Conservation (phyloP, 2,329 filamentous ascomycete species). For the Colletotrichum liaoningense region DNA sequence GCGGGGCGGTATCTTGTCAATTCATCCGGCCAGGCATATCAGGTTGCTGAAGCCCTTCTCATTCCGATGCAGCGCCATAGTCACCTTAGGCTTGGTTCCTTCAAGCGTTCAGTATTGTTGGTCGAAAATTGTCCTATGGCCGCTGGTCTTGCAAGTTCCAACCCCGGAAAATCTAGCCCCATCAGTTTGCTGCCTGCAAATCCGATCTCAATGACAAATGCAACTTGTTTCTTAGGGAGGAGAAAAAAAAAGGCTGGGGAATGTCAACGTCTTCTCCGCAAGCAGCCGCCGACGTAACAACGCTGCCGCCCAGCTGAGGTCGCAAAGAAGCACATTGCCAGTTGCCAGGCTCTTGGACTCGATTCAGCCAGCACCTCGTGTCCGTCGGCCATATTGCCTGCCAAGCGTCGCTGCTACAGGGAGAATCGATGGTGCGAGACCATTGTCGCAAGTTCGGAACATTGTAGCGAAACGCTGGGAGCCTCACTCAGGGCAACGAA, state of each 20-base stretch:
- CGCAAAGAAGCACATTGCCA: neutral
- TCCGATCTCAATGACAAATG: neutral
- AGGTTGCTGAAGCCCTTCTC: neutral
- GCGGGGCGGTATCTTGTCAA: too few species aligned
- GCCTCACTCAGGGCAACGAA: neutral
- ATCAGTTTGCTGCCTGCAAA: neutral
- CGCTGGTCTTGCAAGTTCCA: neutral
- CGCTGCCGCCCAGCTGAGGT: neutral
- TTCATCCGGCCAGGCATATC: neutral
- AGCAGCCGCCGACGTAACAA: neutral
- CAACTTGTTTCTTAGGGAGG: neutral
- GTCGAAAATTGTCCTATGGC: neutral
- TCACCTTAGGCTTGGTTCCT: too few species aligned
- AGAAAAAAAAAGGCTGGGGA: neutral
- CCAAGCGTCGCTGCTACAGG: neutral
- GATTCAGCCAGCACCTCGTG: neutral
- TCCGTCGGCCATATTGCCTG: neutral
- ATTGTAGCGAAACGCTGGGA: constrained; percentile 5
- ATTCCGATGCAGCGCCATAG: too few species aligned
- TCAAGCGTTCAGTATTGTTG: too few species aligned
- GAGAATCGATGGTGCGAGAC: neutral
- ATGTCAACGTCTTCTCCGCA: neutral
- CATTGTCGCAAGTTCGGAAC: neutral
- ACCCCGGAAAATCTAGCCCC: neutral
- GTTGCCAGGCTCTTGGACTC: neutral